A percentile compares a stretch with the other conserved stretches of the same genome.
phyloP scores from a whole-genome alignment of 805 yeast species.

The Spathaspora gorwiae region DNA sequence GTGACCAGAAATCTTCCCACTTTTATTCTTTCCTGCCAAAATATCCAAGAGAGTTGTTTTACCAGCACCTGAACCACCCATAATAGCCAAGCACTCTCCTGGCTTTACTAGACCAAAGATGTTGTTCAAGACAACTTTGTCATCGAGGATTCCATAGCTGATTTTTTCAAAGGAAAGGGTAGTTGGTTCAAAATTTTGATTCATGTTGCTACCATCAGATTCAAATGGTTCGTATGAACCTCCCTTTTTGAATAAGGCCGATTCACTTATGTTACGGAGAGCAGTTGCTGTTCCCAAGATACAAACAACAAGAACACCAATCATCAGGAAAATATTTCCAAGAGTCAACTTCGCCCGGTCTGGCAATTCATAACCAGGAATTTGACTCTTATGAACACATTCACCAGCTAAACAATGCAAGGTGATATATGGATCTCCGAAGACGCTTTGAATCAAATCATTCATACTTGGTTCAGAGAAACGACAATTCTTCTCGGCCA shows the following conservation, averaged over 20 bases:
- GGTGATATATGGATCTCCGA: slow-evolving; percentile 91
- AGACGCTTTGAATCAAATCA: slow-evolving; percentile 80
- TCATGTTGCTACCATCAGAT: slow-evolving; percentile 37
- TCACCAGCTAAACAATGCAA: slow-evolving; percentile 81
- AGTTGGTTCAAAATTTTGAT: slow-evolving; percentile 58
- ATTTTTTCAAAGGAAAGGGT: slow-evolving; percentile 73
- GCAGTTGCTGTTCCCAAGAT: slow-evolving; percentile 39
- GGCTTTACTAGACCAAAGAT: slow-evolving; percentile 79
- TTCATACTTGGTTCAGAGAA: slow-evolving; percentile 97
- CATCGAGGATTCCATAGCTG: slow-evolving; percentile 47
- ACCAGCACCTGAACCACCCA: slow-evolving; percentile 99
- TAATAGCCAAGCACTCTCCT: slow-evolving; percentile 86
- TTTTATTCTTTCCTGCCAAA: slow-evolving; percentile 80
- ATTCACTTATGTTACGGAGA: slow-evolving; percentile 48
- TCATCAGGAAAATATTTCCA: slow-evolving; percentile 44
- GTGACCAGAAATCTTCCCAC: slow-evolving; percentile 64
- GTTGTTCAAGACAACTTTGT: slow-evolving; percentile 52
- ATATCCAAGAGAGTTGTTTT: slow-evolving; percentile 92
- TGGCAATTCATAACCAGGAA: slow-evolving; percentile 85
- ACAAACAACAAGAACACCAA: slow-evolving; percentile 37
- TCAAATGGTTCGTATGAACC: slow-evolving; percentile 24
- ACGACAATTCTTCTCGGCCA: slow-evolving; percentile 55
- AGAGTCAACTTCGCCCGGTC: slow-evolving; percentile 41
- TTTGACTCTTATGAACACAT: slow-evolving; percentile 85
- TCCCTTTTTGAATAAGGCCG: slow-evolving; percentile 52